Conservation (phyloP, 345 rosid species). For the Populus alba region DNA sequence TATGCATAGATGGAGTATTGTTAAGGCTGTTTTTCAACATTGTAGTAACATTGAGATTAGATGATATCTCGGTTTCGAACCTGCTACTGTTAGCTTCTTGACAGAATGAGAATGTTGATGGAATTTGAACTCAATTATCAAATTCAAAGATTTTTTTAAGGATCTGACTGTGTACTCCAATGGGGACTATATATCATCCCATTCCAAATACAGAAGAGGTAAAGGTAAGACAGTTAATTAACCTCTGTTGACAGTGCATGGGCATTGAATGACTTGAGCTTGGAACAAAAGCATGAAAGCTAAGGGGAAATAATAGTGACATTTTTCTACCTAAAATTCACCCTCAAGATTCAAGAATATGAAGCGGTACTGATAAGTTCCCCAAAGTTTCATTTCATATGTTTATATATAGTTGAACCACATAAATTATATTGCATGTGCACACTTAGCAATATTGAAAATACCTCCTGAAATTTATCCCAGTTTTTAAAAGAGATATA, state of each 20-base stretch:
- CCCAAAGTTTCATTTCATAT: not conserved
- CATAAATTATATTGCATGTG: not conserved
- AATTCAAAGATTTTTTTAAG: too few species aligned
- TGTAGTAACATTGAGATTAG: not conserved
- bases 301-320: constrained; percentile 33
- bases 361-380: not conserved
- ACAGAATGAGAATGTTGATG: too few species aligned
- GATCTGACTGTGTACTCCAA: not conserved
- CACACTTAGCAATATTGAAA: not conserved
- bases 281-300: constrained; percentile 42
- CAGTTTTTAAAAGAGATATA: too few species aligned
- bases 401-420: not conserved
- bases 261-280: constrained; percentile 44
- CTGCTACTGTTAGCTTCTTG: not conserved
- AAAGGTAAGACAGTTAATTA: constrained; percentile 27
- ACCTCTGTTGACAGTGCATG: constrained; percentile 44
- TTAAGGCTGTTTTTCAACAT: not conserved
- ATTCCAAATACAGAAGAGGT: constrained; percentile 6
- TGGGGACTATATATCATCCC: not conserved
- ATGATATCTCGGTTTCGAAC: not conserved
- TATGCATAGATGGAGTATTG: not conserved
- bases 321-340: constrained; percentile 46
- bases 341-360: constrained; percentile 24
- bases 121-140: too few species aligned
- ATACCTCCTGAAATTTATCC: not conserved